Percentiles rank a stretch among this genome's conserved stretches.
Conservation (phyloP, 805 yeast genomes). For the Osmozyma mogii region DNA sequence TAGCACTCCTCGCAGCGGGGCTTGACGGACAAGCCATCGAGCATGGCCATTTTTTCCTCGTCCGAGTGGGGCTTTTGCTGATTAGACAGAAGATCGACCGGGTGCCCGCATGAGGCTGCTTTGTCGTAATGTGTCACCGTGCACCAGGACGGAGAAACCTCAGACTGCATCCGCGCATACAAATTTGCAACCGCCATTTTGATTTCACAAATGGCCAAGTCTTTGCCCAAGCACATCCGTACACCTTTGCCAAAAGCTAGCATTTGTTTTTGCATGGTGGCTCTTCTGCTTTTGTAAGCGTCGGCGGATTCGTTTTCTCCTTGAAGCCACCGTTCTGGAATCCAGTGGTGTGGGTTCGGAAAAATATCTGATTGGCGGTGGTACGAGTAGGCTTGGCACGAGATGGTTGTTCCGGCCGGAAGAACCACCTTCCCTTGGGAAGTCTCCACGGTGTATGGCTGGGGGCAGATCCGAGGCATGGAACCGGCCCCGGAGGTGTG, state of each 20-base stretch:
- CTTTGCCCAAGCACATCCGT: constrained; percentile 69
- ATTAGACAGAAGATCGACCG: too few species aligned
- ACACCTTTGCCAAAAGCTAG: constrained; percentile 70
- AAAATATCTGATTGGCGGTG: constrained; percentile 47
- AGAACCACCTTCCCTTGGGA: constrained; percentile 13
- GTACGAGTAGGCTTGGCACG: constrained; percentile 60
- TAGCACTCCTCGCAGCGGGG: constrained; percentile 47
- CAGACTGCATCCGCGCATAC: constrained; percentile 40
- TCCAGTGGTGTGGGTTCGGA: constrained; percentile 42
- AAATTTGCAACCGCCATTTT: constrained; percentile 48
- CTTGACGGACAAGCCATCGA: constrained; percentile 47
- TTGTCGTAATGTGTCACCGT: constrained; percentile 10
- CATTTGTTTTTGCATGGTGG: constrained; percentile 43
- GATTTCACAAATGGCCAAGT: constrained; percentile 60
- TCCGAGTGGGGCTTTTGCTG: too few species aligned
- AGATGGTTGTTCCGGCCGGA: constrained; percentile 49
- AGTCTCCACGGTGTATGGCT: not conserved
- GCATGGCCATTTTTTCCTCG: constrained; percentile 38
- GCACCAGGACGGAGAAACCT: constrained; percentile 40
- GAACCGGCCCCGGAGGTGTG: constrained; percentile 71
- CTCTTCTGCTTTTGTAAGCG: constrained; percentile 29
- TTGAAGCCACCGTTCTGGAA: constrained; percentile 59
- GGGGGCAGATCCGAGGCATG: constrained; percentile 46
- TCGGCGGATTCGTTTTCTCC: constrained; percentile 22
- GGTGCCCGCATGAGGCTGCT: constrained; percentile 6